phyloP scores from a whole-genome alignment of 768 basidiomycete species.

The Nevesoporus exiguus region DNA sequence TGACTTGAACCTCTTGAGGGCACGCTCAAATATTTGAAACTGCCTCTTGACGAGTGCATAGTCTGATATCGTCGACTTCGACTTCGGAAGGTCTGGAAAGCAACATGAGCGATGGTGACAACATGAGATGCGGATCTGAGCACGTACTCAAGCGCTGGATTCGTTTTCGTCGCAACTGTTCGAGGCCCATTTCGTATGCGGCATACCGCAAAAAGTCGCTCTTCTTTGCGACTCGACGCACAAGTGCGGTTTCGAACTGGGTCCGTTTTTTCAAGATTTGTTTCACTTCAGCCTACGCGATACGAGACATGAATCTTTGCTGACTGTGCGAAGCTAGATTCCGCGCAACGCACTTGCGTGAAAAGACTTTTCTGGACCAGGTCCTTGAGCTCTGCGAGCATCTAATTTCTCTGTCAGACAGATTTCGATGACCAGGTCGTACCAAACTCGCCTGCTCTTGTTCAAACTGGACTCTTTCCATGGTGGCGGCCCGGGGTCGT shows the following conservation, averaged over 20 bases:
- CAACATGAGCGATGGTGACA: background rate
- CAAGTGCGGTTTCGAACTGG: constrained; percentile 75
- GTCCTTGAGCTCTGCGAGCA: constrained; percentile 95
- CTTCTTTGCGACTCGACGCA: constrained; percentile 82
- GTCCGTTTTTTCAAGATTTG: constrained; percentile 84
- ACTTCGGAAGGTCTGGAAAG: constrained; percentile 30
- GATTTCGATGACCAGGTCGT: background rate
- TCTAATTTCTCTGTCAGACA: constrained; percentile 40
- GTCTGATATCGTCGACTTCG: constrained; percentile 66
- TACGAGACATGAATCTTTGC: constrained; percentile 2
- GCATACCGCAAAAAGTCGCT: constrained; percentile 87
- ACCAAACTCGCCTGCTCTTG: constrained; percentile 70
- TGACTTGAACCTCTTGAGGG: constrained; percentile 81
- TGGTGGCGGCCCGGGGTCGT: constrained; percentile 31
- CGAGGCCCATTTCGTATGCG: constrained; percentile 88
- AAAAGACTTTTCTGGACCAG: constrained; percentile 83
- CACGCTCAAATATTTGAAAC: constrained; percentile 89
- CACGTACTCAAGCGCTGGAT: constrained; percentile 65
- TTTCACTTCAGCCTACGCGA: constrained; percentile 66
- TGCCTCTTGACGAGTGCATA: constrained; percentile 82
- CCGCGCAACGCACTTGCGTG: constrained; percentile 53
- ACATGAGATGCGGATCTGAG: background rate
- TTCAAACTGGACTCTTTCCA: constrained; percentile 94
- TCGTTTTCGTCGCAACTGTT: constrained; percentile 74
- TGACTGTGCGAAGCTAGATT: background rate